phyloP scores from a whole-genome alignment of 2,329 filamentous ascomycete genomes.

The Ascochyta fabae region DNA sequence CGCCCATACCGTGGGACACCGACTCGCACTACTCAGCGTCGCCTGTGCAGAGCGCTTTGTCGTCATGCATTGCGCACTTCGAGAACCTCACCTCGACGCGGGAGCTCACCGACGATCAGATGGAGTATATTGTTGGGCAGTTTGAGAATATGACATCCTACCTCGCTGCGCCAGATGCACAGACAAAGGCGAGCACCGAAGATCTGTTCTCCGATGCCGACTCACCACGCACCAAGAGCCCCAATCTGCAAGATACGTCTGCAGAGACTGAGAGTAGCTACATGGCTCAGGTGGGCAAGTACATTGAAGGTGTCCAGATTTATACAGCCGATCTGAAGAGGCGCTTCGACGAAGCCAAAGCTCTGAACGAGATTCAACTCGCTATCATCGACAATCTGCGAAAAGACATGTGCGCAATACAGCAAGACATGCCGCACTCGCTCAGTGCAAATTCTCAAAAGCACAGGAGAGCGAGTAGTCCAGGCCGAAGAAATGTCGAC shows the following conservation, averaged over 20 bases:
- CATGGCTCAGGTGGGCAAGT: conserved; percentile 33
- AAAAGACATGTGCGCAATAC: conserved; percentile 26
- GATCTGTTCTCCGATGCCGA: conserved; percentile 25
- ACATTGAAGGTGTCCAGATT: conserved; percentile 36
- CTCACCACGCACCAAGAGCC: conserved; percentile 9
- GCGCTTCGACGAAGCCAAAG: conserved; percentile 44
- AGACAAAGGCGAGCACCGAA: conserved; percentile 28
- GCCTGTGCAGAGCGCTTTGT: conserved; percentile 40
- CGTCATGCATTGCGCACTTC: conserved; percentile 41
- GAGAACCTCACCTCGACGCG: conserved; percentile 39
- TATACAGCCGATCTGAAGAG: conserved; percentile 35
- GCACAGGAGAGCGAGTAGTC: conserved; percentile 1
- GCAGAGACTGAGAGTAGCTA: conserved; percentile 27
- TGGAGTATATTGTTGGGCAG: conserved; percentile 43
- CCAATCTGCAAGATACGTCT: background rate
- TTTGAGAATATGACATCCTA: conserved; percentile 42
- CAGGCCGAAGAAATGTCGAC: background rate
- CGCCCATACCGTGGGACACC: conserved; percentile 37
- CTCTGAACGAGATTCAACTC: conserved; percentile 40
- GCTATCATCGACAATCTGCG: conserved; percentile 42
- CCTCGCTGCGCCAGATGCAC: conserved; percentile 37
- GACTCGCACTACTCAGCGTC: conserved; percentile 27
- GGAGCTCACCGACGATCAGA: conserved; percentile 42
- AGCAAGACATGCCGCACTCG: conserved; percentile 22
- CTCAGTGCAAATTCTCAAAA: conserved; percentile 1